These are phyloP conservation scores for Rhypophila decipiens DNA, from an alignment of 495 filamentous ascomycete species.

Conservation along the genomic window DNA sequence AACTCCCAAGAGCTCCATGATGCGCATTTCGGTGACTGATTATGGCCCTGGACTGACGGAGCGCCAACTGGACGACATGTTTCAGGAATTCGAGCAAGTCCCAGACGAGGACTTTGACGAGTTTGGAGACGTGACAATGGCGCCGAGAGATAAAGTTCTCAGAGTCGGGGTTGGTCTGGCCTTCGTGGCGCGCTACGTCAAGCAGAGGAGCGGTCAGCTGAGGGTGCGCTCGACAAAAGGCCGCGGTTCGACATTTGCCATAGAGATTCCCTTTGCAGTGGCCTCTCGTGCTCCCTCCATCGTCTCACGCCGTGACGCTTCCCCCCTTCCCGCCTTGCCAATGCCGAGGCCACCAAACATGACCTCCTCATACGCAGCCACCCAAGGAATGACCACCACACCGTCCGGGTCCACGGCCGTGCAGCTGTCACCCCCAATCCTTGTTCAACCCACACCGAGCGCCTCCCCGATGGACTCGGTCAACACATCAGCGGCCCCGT, in stretches of 20 bases:
- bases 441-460: constrained; percentile 10
- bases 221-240: constrained; percentile 13
- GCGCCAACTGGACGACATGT: constrained; percentile 60
- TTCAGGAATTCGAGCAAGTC: constrained; percentile 75
- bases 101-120: constrained; percentile 51
- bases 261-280: constrained; percentile 22
- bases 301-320: constrained; percentile 13
- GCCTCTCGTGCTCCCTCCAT: constrained; percentile 15
- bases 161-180: constrained; percentile 18
- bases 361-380: not conserved
- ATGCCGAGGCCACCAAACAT: constrained; percentile 11
- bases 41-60: constrained; percentile 65
- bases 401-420: constrained; percentile 1
- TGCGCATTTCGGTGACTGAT: constrained; percentile 65
- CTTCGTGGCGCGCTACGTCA: constrained; percentile 17
- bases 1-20: constrained; percentile 34
- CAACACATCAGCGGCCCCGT: constrained; percentile 15
- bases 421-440: constrained; percentile 7
- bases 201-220: constrained; percentile 17
- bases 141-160: constrained; percentile 8
- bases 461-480: constrained; percentile 7
- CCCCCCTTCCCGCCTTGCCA: constrained; percentile 12
- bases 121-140: constrained; percentile 6
- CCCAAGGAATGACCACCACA: not conserved
- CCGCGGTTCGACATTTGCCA: constrained; percentile 15